Evolutionary conservation across 495 filamentous ascomycete genomes (phyloP), one percentile per base, ranked within the genome.

Genomic region (Podospora pseudocomata): DNA sequence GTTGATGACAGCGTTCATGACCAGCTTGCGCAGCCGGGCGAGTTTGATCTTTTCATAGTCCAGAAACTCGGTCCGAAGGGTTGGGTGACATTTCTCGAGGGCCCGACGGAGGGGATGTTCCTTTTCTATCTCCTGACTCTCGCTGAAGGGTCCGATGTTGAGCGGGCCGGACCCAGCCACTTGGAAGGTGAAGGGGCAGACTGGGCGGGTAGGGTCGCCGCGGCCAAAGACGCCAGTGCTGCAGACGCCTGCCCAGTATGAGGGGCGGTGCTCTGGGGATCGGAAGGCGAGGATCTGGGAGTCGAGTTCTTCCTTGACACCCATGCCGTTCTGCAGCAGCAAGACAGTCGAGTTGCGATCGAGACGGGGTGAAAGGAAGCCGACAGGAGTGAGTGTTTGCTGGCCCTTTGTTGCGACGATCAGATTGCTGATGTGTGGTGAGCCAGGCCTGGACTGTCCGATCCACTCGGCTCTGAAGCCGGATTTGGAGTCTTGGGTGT

Each of bases 311-410:
- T 49, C 39, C 2, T 13, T 5, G 7, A 49, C 39, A 19, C 90
- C 92, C 87, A 94, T 88, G 19, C 92, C 92, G 68, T 94, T 93
- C 67, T 94, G 91, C 9, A 93, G 74, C 32, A 96, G 87, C 18
- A 91, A 75, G 26, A 96, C 82, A 0, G 88, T 89, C 15, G 89
- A 90, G 3, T 85, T 75, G 0, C 75, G 74, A 5, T 77, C 80
- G 27, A 96, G 75, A 1, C 92, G 85, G 60, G 87, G 80, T 15
- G 77, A 80, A 27, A 94, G 77, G 3, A 77, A 70, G 7, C 77
- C 62, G 4, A 95, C 74, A 6, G 90, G 90, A 2, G 75, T 69
- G 16, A 82, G 73, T 0, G 89, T 89, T 39, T 81, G 67, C 32
- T 82, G 75, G 0, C 89, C 82, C 78, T 93, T 93, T 57, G 84